phyloP scores from a whole-genome alignment of 139 green algal species.

The Edaphochlamys debaryana region DNA sequence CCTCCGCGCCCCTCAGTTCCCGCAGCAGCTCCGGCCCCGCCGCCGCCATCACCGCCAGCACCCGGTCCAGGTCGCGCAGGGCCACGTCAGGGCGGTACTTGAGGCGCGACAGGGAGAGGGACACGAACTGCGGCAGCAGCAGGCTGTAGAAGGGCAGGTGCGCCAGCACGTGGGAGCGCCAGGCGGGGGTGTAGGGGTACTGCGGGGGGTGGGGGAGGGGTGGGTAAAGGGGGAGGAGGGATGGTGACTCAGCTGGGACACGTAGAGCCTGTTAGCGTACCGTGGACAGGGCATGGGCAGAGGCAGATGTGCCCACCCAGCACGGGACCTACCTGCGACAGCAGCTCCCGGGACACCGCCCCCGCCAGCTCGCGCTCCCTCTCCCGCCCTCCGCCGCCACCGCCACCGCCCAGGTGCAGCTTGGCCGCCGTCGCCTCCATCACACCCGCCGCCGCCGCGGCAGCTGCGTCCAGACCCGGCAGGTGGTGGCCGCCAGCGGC shows the following conservation, averaged over 20 bases:
- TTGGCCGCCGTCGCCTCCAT: constrained; percentile 22
- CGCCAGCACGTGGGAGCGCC: constrained; percentile 77
- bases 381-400: neutral
- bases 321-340: constrained; percentile 26
- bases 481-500: neutral
- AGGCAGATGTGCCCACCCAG: too few species aligned
- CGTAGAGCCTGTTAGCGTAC: too few species aligned
- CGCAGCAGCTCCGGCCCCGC: constrained; percentile 44
- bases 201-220: neutral
- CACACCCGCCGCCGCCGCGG: constrained; percentile 3
- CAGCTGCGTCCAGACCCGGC: neutral
- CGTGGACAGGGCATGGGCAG: neutral
- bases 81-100: constrained; percentile 32
- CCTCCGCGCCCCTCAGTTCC: constrained; percentile 61
- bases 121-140: constrained; percentile 69
- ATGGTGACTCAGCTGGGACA: too few species aligned
- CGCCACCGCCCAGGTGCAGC: constrained; percentile 1
- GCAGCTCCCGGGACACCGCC: constrained; percentile 3
- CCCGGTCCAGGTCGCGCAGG: constrained; percentile 58
- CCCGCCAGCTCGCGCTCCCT: neutral
- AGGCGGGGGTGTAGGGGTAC: constrained; percentile 65
- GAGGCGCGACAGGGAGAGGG: constrained; percentile 8
- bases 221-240: neutral
- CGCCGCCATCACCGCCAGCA: constrained; percentile 47
- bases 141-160: constrained; percentile 85